Base-by-base conservation (phyloP, 257 asterid genomes). In the Solanum chiquidenum region DNA sequence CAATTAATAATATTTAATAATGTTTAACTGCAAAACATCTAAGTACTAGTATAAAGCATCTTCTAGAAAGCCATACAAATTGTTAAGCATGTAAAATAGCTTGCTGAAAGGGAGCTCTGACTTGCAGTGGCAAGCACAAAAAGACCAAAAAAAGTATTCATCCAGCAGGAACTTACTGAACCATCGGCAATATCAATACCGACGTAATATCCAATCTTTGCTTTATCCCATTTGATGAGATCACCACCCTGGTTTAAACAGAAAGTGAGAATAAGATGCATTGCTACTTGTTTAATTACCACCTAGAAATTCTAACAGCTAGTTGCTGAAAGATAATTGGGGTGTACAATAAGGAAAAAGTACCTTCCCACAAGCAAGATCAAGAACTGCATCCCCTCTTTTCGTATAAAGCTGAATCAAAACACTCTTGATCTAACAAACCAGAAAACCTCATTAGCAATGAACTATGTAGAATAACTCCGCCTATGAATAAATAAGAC, bases 311-410 rank as follows among this genome's bases (percentile, higher is more conserved):
- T 25, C 14, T 27, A 79, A 79, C 64, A 79, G 38, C 40, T 25
- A 1, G 1, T 3, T n/a, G 29, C 34, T 38, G 58, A 64, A 14
- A 71, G 66, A 86, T 44, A 44, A 29, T 86, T 69, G 29, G 14
- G 29, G 75, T 71, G 18, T 33, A 71, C 14, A 37, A 38, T n/a
- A 76, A 31, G 12, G 58, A 4, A 55, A 21, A 38, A 87, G 73
- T 90, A 97, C 99, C 99, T 97, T 97, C 83, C 99, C 99, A 88
- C 99, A 96, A 83, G 99, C 99, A 91, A 97, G 93, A 94, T 97
- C 99, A 90, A 97, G 98, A 92, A 95, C 98, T 3, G 94, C 96
- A 72, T 96, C 99, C 69, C 99, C 99, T 89, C 87, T 92, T 89
- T 94, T 94, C 2, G 98, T 93, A 55, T 93, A 97, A 9, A 95